A percentile compares a stretch with the other conserved stretches of the same genome.
These are phyloP conservation scores for Curvularia eragrostidis DNA, from an alignment of 2,329 filamentous ascomycete genomes.

Conservation along the genomic window DNA sequence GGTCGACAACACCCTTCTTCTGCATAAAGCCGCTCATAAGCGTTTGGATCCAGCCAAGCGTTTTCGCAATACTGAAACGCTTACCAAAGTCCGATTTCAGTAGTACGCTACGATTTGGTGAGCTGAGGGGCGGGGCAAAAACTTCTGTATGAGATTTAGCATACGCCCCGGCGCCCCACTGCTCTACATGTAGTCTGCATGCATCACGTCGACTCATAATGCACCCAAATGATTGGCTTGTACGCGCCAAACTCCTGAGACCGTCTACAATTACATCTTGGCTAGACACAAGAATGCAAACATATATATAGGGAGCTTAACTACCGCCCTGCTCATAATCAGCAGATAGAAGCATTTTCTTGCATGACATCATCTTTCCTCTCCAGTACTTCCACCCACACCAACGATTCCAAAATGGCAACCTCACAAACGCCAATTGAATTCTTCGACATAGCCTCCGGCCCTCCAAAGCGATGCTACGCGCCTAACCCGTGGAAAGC, in stretches of 20 bases:
- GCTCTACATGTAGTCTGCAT: not conserved
- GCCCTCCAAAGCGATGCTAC: conserved; percentile 45
- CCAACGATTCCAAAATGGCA: not conserved
- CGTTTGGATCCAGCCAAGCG: not conserved
- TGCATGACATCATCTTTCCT: not conserved
- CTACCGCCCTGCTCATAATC: not conserved
- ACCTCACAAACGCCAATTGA: not conserved
- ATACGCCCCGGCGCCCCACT: not conserved
- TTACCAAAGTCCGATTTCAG: not conserved
- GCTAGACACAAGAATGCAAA: not conserved
- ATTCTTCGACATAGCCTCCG: conserved; percentile 58
- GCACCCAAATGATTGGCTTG: not conserved
- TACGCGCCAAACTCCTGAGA: not conserved
- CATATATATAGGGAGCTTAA: not conserved
- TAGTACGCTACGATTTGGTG: not conserved
- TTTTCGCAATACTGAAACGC: not conserved
- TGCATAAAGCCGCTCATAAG: not conserved
- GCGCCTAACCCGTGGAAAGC: conserved; percentile 59
- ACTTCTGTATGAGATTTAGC: not conserved
- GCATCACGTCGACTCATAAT: conserved; percentile 3
- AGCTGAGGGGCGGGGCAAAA: not conserved
- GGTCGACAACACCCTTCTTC: not conserved
- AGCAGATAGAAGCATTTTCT: not conserved
- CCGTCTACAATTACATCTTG: not conserved
- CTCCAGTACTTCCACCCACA: not conserved